These are phyloP conservation scores for Cucurbita pepo DNA, from an alignment of 306 rosid species.

Conservation along the genomic window DNA sequence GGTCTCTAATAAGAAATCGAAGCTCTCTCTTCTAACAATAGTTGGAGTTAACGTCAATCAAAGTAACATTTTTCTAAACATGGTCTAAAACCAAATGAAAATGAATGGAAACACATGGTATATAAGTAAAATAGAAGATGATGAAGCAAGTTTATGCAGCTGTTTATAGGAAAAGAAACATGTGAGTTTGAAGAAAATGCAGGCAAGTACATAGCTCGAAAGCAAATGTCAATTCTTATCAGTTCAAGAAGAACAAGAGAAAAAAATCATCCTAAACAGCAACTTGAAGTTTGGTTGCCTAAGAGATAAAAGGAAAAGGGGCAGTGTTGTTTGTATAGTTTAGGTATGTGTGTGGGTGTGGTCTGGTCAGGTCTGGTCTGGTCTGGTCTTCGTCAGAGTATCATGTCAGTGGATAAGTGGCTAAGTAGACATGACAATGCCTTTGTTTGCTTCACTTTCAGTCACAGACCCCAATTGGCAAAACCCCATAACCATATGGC, in stretches of 20 bases:
- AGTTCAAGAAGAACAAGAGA: background rate
- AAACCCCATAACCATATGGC: background rate
- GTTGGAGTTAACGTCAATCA: no score
- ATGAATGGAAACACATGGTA: background rate
- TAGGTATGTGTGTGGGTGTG: background rate
- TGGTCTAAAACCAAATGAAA: no score
- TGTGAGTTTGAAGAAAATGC: background rate
- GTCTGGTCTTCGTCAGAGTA: background rate
- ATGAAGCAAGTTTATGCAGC: no score
- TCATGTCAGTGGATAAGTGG: background rate
- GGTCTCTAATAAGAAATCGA: no score
- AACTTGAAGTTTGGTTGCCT: background rate
- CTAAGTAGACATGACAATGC: background rate
- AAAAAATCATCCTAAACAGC: background rate
- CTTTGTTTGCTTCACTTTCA: background rate
- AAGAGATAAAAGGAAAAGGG: background rate
- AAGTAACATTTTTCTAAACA: no score
- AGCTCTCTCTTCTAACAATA: no score
- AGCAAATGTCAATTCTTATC: background rate
- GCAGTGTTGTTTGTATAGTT: background rate
- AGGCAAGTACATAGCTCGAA: background rate
- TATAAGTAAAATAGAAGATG: background rate
- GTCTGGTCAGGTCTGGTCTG: background rate
- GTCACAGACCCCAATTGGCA: background rate
- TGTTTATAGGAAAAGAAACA: background rate